Percentiles rank a stretch among this genome's conserved stretches.
phyloP scores from a whole-genome alignment of 306 rosid species.

The Pyrus bretschneideri region DNA sequence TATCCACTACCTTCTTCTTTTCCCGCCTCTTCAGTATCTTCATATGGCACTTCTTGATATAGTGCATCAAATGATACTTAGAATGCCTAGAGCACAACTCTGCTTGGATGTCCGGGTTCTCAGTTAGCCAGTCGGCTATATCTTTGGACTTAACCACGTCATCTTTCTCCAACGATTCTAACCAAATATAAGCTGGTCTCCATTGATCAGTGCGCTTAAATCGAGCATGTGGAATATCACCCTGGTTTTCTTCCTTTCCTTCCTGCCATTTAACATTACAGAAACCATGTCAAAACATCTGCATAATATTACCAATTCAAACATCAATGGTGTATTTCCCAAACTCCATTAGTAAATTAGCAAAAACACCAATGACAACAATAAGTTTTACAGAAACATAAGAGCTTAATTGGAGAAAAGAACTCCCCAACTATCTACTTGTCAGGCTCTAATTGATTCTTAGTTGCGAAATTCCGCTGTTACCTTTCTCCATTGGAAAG shows the following conservation, averaged over 20 bases:
- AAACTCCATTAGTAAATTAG: background rate
- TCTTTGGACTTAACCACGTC: constrained; percentile 91
- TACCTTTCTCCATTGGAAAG: background rate
- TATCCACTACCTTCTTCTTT: constrained; percentile 58
- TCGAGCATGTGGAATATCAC: constrained; percentile 64
- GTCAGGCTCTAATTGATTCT: background rate
- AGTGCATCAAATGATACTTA: constrained; percentile 82
- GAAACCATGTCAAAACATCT: background rate
- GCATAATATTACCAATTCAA: background rate
- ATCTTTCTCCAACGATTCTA: constrained; percentile 66
- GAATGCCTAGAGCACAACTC: constrained; percentile 86
- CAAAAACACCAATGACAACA: background rate
- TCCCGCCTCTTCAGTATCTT: constrained; percentile 84
- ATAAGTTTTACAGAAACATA: background rate
- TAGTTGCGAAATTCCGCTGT: background rate
- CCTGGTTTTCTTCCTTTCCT: constrained; percentile 37
- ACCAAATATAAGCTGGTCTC: constrained; percentile 88
- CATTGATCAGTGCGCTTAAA: constrained; percentile 91
- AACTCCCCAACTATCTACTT: background rate
- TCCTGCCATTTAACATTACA: constrained; percentile 35
- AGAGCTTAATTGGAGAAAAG: background rate
- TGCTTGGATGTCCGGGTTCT: constrained; percentile 64
- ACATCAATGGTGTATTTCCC: background rate
- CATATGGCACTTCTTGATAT: constrained; percentile 86
- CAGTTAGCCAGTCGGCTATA: constrained; percentile 76